These are phyloP conservation scores for Dissophora ornata DNA, from an alignment of 192 early-diverging fungal genomes.

Conservation along the genomic window DNA sequence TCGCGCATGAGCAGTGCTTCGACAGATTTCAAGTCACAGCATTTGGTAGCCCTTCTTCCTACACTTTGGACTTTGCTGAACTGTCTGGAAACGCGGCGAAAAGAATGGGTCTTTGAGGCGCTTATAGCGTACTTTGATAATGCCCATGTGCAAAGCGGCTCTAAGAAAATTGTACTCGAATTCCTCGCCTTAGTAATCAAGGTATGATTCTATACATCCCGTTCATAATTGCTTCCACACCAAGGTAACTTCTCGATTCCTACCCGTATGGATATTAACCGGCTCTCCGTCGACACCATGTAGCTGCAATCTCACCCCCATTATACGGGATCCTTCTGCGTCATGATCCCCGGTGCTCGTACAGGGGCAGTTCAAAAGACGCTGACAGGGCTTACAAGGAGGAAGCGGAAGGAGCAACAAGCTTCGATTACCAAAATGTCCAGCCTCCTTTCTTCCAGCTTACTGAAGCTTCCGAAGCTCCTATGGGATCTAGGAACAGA, in stretches of 20 bases:
- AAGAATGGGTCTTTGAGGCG: conserved; percentile 51
- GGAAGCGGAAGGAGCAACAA: conserved; percentile 26
- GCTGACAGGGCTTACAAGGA: conserved; percentile 23
- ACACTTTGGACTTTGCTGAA: conserved; percentile 66
- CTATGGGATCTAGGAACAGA: conserved; percentile 62
- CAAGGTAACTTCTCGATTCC: not conserved
- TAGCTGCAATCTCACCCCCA: conserved; percentile 56
- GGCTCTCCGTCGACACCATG: not conserved
- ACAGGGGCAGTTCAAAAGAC: not conserved
- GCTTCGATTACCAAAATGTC: conserved; percentile 38
- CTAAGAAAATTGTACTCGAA: conserved; percentile 40
- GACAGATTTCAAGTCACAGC: conserved; percentile 55
- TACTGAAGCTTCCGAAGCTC: conserved; percentile 60
- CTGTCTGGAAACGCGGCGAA: conserved; percentile 47
- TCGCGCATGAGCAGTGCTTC: conserved; percentile 46
- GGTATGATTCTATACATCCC: conserved; percentile 34
- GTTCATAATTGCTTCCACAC: not conserved
- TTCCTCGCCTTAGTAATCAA: conserved; percentile 43
- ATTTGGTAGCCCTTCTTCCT: conserved; percentile 59
- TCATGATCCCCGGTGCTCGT: conserved; percentile 49
- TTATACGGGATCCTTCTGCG: conserved; percentile 46
- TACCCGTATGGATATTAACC: conserved; percentile 25
- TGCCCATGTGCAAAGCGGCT: conserved; percentile 25
- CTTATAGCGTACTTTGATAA: conserved; percentile 28
- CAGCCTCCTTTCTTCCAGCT: conserved; percentile 39